These are phyloP conservation scores for Sugiyamaella americana DNA, from an alignment of 805 yeast genomes.

Conservation along the genomic window DNA sequence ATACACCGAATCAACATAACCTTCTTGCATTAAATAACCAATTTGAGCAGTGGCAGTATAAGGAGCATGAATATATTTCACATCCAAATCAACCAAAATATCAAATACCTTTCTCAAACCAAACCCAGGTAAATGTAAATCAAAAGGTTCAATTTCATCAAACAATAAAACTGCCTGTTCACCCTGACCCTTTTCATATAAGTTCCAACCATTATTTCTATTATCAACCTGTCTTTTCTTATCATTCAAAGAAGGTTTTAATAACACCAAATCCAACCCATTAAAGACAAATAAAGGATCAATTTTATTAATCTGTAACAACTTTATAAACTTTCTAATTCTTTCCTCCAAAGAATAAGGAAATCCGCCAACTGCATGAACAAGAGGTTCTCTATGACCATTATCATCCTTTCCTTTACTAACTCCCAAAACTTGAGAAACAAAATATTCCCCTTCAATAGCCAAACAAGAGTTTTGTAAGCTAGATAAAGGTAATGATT, in stretches of 20 bases:
- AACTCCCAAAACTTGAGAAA: constrained; percentile 50
- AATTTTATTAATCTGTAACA: constrained; percentile 54
- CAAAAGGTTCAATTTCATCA: constrained; percentile 23
- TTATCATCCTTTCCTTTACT: constrained; percentile 4
- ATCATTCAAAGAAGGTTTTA: constrained; percentile 19
- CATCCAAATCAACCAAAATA: constrained; percentile 47
- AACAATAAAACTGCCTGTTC: constrained; percentile 26
- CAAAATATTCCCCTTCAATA: constrained; percentile 76
- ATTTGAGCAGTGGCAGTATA: constrained; percentile 75
- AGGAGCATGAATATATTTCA: constrained; percentile 76
- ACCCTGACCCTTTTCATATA: constrained; percentile 33
- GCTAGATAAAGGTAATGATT: constrained; percentile 55
- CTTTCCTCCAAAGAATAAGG: constrained; percentile 55
- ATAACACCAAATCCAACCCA: constrained; percentile 48
- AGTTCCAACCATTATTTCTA: constrained; percentile 40
- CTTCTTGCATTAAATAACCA: constrained; percentile 55
- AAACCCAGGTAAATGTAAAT: constrained; percentile 14
- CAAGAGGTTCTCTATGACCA: constrained; percentile 49
- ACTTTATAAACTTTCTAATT: constrained; percentile 56
- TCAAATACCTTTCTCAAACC: constrained; percentile 43
- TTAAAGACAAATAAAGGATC: constrained; percentile 77
- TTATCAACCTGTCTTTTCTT: constrained; percentile 24
- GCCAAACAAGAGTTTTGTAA: constrained; percentile 67
- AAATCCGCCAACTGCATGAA: constrained; percentile 76
- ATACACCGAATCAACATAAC: constrained; percentile 64